These are phyloP conservation scores for Plasmodium yoelii DNA, from an alignment of 169 alveolate species.

Conservation along the genomic window DNA sequence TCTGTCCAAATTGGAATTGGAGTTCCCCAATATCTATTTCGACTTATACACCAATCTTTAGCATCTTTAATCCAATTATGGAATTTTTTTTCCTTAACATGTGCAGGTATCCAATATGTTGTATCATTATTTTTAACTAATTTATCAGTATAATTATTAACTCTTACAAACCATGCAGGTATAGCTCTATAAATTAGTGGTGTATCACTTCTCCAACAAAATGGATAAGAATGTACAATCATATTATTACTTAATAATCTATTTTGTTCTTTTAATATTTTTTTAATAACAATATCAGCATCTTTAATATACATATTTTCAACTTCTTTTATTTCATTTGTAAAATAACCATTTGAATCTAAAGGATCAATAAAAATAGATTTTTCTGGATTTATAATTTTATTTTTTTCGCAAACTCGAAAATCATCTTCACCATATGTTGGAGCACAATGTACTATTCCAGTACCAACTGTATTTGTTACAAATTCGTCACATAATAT, in stretches of 20 bases:
- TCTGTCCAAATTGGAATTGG: constrained; percentile 98
- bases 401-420: constrained; percentile 85
- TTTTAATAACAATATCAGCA: constrained; percentile 95
- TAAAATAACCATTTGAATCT: constrained; percentile 94
- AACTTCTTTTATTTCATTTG: constrained; percentile 86
- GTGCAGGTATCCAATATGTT: constrained; percentile 97
- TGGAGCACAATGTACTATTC: constrained; percentile 98
- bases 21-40: constrained; percentile 99
- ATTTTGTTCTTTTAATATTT: constrained; percentile 88
- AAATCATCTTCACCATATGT: constrained; percentile 98
- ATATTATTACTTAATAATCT: constrained; percentile 89
- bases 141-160: constrained; percentile 93
- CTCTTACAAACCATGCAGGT: constrained; percentile 98
- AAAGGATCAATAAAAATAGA: constrained; percentile 87
- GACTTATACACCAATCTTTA: constrained; percentile 99
- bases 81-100: constrained; percentile 97
- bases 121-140: constrained; percentile 91
- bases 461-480: constrained; percentile 95
- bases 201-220: constrained; percentile 99
- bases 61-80: constrained; percentile 99
- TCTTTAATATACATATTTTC: constrained; percentile 95
- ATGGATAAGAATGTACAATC: constrained; percentile 96
- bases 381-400: constrained; percentile 79
- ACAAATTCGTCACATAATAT: constrained; percentile 94
- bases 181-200: constrained; percentile 99